Percentiles rank a stretch among this genome's conserved stretches.
Evolutionary conservation across 2,329 filamentous ascomycete species (phyloP).

Genomic region (Talaromyces sp.): DNA sequence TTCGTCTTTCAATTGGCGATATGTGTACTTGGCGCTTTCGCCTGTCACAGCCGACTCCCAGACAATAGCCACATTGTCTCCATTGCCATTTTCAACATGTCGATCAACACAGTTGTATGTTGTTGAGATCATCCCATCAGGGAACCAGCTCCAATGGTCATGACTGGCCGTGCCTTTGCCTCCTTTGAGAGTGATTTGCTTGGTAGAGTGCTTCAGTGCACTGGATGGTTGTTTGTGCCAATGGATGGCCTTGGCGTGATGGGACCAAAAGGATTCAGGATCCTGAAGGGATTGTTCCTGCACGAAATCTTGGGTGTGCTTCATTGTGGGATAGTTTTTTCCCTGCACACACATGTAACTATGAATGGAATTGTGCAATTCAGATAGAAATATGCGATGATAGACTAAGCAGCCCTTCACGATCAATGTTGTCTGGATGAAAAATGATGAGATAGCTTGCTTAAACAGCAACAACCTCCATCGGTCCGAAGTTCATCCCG

Average conservation of each 20-base stretch:
- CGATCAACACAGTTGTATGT: conserved; percentile 89
- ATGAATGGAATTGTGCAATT: neutral
- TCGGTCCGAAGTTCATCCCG: neutral
- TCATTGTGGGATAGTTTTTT: neutral
- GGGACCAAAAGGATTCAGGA: conserved; percentile 68
- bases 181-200: conserved; percentile 46
- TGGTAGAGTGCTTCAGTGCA: conserved; percentile 56
- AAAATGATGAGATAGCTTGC: neutral
- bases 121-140: conserved; percentile 80
- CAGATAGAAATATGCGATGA: neutral
- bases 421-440: neutral
- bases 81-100: conserved; percentile 75
- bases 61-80: conserved; percentile 67
- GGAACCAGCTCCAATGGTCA: conserved; percentile 84
- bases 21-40: conserved; percentile 67
- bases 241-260: conserved; percentile 66
- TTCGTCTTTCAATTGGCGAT: conserved; percentile 68
- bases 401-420: neutral
- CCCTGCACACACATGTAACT: neutral
- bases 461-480: neutral
- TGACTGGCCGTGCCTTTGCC: conserved; percentile 53
- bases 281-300: conserved; percentile 57
- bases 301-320: conserved; percentile 46
- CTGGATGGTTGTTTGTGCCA: conserved; percentile 73
- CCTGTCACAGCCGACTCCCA: conserved; percentile 84